Conservation (phyloP, 768 basidiomycete species). For the Tephrocybe sp. region DNA sequence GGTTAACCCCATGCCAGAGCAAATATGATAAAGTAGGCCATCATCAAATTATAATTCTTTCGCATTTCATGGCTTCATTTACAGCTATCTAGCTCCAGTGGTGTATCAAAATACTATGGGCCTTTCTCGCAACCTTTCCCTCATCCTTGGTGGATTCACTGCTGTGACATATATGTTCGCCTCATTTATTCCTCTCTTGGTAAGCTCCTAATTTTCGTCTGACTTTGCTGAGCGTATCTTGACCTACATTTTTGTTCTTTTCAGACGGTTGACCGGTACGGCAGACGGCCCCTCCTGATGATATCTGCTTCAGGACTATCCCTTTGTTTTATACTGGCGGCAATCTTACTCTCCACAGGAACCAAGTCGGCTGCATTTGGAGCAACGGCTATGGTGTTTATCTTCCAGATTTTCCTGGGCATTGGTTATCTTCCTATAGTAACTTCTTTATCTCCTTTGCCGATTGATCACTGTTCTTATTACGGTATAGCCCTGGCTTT, state of each 20-base stretch:
- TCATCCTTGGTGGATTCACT: conserved; percentile 37
- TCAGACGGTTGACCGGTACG: conserved; percentile 38
- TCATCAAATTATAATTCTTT: not conserved
- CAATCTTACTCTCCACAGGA: conserved; percentile 32
- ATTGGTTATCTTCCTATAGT: conserved; percentile 38
- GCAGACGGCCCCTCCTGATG: conserved; percentile 34
- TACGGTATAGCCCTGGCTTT: conserved; percentile 28
- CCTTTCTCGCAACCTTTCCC: conserved; percentile 34
- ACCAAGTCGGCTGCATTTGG: conserved; percentile 31
- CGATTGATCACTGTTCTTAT: not conserved
- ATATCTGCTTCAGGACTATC: conserved; percentile 34
- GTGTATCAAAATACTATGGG: conserved; percentile 42
- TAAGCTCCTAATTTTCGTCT: too few relatives aligned
- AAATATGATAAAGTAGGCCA: conserved; percentile 36
- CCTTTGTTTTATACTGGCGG: conserved; percentile 33
- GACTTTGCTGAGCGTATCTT: too few relatives aligned
- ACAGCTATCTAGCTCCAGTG: conserved; percentile 35
- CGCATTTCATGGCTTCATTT: not conserved
- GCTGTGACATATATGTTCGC: conserved; percentile 38
- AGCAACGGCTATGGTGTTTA: conserved; percentile 37
- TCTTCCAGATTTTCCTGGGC: conserved; percentile 39
- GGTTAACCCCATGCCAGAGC: conserved; percentile 19
- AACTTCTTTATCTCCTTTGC: conserved; percentile 7
- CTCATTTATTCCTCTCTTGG: conserved; percentile 39
- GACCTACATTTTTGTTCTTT: too few relatives aligned